These are phyloP conservation scores for Kwoniella sp. DNA, from an alignment of 768 basidiomycete genomes.

Conservation along the genomic window DNA sequence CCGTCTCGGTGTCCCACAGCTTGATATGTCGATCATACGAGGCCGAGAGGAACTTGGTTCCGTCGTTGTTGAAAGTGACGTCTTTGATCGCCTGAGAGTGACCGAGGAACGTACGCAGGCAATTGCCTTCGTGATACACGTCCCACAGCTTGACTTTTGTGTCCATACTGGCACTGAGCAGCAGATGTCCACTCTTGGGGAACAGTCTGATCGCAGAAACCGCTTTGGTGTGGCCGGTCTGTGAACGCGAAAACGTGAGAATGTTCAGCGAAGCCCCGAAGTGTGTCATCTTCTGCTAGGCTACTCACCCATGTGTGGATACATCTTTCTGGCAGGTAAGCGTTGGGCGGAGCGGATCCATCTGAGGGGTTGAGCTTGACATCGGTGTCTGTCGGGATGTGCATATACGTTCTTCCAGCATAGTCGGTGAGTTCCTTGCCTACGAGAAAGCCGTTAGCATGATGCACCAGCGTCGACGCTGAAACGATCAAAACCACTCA, in stretches of 20 bases:
- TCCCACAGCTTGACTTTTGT: slow-evolving; percentile 99
- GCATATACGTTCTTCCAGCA: slow-evolving; percentile 97
- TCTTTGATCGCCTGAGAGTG: slow-evolving; percentile 97
- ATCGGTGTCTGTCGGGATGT: slow-evolving; percentile 82
- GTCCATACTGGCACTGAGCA: slow-evolving; percentile 95
- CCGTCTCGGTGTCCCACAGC: slow-evolving; percentile 98
- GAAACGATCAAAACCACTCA: slow-evolving; percentile 29
- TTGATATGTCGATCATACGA: slow-evolving; percentile 97
- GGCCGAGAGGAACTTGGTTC: slow-evolving; percentile 83
- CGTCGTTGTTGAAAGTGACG: slow-evolving; percentile 91
- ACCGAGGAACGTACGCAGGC: slow-evolving; percentile 93
- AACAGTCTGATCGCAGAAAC: slow-evolving; percentile 92
- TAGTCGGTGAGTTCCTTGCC: slow-evolving; percentile 94
- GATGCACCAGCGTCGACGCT: not conserved
- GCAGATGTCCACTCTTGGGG: slow-evolving; percentile 86
- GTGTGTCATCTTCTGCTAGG: not conserved
- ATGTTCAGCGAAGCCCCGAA: not conserved
- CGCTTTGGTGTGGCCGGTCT: slow-evolving; percentile 91
- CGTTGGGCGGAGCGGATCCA: slow-evolving; percentile 73
- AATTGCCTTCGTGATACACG: slow-evolving; percentile 93
- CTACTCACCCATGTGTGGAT: slow-evolving; percentile 79
- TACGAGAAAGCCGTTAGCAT: slow-evolving; percentile 21
- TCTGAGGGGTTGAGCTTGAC: slow-evolving; percentile 75
- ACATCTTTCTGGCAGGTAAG: slow-evolving; percentile 92
- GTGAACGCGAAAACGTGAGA: not conserved